Percentiles rank a stretch among this genome's conserved stretches.
These are phyloP conservation scores for Onygenales sp. DNA, from an alignment of 2,329 filamentous ascomycete species.

Conservation along the genomic window DNA sequence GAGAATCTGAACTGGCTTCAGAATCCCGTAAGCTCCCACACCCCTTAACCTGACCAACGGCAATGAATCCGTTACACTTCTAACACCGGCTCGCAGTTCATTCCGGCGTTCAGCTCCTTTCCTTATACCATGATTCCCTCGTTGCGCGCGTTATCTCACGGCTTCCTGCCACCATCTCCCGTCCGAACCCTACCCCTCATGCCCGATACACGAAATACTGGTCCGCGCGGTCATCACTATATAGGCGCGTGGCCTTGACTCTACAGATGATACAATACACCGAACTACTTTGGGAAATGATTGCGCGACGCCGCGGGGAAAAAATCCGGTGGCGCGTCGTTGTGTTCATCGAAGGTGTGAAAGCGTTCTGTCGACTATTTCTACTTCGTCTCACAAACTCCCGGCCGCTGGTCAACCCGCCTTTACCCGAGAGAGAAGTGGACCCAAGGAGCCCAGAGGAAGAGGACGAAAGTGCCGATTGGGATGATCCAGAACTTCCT, in stretches of 20 bases:
- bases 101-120: conserved; percentile 79
- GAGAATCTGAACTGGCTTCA: conserved; percentile 85
- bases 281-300: conserved; percentile 95
- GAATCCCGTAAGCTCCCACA: conserved; percentile 55
- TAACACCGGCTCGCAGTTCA: conserved; percentile 46
- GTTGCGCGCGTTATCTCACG: conserved; percentile 57
- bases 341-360: conserved; percentile 73
- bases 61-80: conserved; percentile 14
- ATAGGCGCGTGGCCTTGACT: conserved; percentile 69
- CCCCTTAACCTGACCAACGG: conserved; percentile 15
- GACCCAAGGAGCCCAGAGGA: conserved; percentile 53
- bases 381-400: conserved; percentile 75
- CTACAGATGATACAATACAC: conserved; percentile 91
- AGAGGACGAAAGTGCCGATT: conserved; percentile 42
- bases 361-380: conserved; percentile 73
- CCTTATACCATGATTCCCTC: conserved; percentile 84
- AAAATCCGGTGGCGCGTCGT: conserved; percentile 77
- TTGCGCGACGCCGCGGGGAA: conserved; percentile 74
- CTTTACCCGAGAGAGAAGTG: conserved; percentile 75
- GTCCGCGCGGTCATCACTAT: conserved; percentile 55
- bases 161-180: conserved; percentile 43
- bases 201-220: conserved; percentile 57
- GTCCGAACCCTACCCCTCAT: conserved; percentile 46
- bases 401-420: conserved; percentile 71
- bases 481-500: conserved; percentile 39